These are phyloP conservation scores for Phlebiopsis gigantea DNA, from an alignment of 768 basidiomycete genomes.

Conservation along the genomic window DNA sequence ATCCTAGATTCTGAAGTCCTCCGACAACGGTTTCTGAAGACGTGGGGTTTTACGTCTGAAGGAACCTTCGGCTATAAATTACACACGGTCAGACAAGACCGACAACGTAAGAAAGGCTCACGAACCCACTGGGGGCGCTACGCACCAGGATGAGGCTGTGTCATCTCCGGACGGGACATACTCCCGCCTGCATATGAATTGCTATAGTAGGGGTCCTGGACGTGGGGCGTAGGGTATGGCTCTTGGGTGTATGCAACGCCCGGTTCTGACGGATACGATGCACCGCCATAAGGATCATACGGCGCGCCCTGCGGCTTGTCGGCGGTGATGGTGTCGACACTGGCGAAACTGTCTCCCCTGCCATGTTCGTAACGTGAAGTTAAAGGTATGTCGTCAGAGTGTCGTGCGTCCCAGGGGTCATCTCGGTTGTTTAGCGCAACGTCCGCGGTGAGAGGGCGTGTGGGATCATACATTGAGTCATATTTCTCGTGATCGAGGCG, in stretches of 20 bases:
- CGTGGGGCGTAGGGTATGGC: constrained; percentile 32
- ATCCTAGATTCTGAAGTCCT: constrained; percentile 16
- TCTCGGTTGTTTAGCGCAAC: constrained; percentile 60
- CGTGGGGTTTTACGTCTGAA: constrained; percentile 40
- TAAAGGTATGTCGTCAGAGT: constrained; percentile 37
- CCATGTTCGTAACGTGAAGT: constrained; percentile 34
- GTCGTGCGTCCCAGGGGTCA: constrained; percentile 67
- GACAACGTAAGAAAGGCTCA: constrained; percentile 18
- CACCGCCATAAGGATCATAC: constrained; percentile 21
- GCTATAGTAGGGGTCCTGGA: constrained; percentile 26
- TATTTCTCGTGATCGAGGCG: constrained; percentile 79
- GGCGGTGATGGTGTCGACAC: constrained; percentile 50
- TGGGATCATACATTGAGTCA: constrained; percentile 61
- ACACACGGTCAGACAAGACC: constrained; percentile 2
- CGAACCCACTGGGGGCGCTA: constrained; percentile 25
- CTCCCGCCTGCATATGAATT: constrained; percentile 20
- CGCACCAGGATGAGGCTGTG: constrained; percentile 46
- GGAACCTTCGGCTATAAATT: constrained; percentile 35
- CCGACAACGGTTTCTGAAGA: constrained; percentile 17
- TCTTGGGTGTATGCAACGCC: constrained; percentile 34
- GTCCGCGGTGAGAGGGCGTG: constrained; percentile 47
- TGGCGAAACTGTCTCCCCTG: constrained; percentile 48
- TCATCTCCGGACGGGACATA: constrained; percentile 32
- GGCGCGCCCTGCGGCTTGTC: constrained; percentile 30
- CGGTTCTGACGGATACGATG: constrained; percentile 21